phyloP scores from a whole-genome alignment of 352 stramenopile genomes.

The Phytophthora nicotianae region DNA sequence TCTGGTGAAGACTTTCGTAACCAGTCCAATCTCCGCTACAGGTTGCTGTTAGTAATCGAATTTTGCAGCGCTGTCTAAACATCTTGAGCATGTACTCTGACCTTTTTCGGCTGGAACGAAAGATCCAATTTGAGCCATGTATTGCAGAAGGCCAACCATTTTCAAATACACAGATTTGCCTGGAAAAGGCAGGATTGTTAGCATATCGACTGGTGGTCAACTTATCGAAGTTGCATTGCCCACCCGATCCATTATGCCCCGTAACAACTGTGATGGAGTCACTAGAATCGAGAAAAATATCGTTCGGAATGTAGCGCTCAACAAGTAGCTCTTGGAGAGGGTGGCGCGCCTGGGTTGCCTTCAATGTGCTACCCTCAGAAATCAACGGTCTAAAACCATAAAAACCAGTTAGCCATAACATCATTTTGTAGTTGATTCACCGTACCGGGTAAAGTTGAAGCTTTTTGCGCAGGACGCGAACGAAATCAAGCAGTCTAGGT shows the following conservation, averaged over 20 bases:
- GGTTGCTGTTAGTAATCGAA: constrained; percentile 10
- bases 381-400: constrained; percentile 50
- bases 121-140: constrained; percentile 85
- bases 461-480: constrained; percentile 65
- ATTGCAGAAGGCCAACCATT: constrained; percentile 83
- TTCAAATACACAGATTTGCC: constrained; percentile 90
- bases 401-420: constrained; percentile 1
- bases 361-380: constrained; percentile 52
- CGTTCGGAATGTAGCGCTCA: constrained; percentile 86
- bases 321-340: constrained; percentile 86
- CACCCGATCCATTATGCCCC: constrained; percentile 87
- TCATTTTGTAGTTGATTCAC: neutral
- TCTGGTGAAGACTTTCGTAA: constrained; percentile 79
- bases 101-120: constrained; percentile 81
- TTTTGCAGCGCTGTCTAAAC: neutral
- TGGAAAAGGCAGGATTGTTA: constrained; percentile 26
- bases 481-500: constrained; percentile 76
- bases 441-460: constrained; percentile 80
- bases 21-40: constrained; percentile 73
- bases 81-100: constrained; percentile 18
- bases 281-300: constrained; percentile 52
- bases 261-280: constrained; percentile 74
- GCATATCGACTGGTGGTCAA: neutral
- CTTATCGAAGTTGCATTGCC: neutral
- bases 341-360: constrained; percentile 66